Percentiles rank a stretch among this genome's conserved stretches.
phyloP scores from a whole-genome alignment of 257 asterid genomes.

The Pogostemon cablin region DNA sequence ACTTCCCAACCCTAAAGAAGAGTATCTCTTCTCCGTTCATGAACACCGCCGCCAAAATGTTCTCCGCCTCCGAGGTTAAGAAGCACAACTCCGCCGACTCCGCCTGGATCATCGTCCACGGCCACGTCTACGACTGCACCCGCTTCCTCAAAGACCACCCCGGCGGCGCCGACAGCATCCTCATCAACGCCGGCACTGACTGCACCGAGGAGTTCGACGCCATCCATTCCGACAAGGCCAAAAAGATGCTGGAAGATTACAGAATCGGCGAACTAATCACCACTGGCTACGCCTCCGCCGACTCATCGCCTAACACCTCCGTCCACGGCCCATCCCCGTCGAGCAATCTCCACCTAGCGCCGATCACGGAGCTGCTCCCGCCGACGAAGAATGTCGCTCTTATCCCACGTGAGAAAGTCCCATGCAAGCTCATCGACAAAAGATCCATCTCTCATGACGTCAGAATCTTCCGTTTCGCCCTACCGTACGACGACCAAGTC shows the following conservation, averaged over 20 bases:
- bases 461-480: conserved; percentile 59
- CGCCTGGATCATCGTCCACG: conserved; percentile 91
- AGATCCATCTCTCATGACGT: conserved; percentile 75
- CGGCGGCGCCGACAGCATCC: conserved; percentile 87
- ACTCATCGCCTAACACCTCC: conserved; percentile 70
- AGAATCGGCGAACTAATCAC: conserved; percentile 78
- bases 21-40: conserved; percentile 83
- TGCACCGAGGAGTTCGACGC: conserved; percentile 96
- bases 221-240: conserved; percentile 84
- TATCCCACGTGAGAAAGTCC: conserved; percentile 65
- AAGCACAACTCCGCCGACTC: conserved; percentile 74
- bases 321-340: conserved; percentile 63
- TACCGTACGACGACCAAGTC: conserved; percentile 70
- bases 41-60: conserved; percentile 67
- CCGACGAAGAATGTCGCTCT: conserved; percentile 49
- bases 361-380: conserved; percentile 56
- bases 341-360: conserved; percentile 35
- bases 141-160: conserved; percentile 86
- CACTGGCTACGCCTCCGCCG: conserved; percentile 66
- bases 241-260: conserved; percentile 69
- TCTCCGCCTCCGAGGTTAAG: conserved; percentile 66
- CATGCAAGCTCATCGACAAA: conserved; percentile 64
- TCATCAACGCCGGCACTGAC: conserved; percentile 90
- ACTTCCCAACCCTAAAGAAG: conserved; percentile 56
- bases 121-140: conserved; percentile 83